Base-by-base conservation (phyloP, 345 rosid species). In the Excoecaria cochinchinensis region DNA sequence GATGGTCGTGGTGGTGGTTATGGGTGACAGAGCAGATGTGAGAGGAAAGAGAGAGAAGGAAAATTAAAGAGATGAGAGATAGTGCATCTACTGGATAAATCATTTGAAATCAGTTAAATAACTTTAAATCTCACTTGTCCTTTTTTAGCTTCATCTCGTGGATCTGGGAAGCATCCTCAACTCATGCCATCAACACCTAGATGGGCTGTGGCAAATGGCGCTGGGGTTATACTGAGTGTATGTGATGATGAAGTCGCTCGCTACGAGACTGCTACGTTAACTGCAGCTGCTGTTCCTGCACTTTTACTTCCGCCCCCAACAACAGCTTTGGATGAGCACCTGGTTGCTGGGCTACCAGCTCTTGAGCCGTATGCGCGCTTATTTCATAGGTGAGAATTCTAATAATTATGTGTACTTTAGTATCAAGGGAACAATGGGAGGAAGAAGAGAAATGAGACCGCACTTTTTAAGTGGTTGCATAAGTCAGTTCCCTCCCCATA, bases 131-230 rank as follows among this genome's bases (percentile, higher is more conserved):
- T 74, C 60, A 72, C 4, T 62, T 62, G 72, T 87, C 83, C 89
- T 82, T 85, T 91, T 74, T 68, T 73, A 89, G 91, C 93, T 79
- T 87, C 95, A 81, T 86, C 97, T 71, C 92, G 94, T 46, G 97
- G 97, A 82, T 91, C 97, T 78, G 99, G 99, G 77, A 95, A 95
- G 84, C 97, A 95, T 84, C 99, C 99, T 76, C 97, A 95, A 77
- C 90, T 92, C 76, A 84, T 95, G 89, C 95, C 89, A 59, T 89
- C 99, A 11, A 89, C 97, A 19, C 99, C 99, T 51, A 86, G 97
- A 77, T 95, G 99, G 99, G 99, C 99, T 24, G 97, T 95, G 77
- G 99, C 99, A 62, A 95, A 95, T 82, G 97, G 99, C 77, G 99
- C 99, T 39, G 99, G 99, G 79, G 97, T 95, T 25, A 95, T 95